phyloP scores from a whole-genome alignment of 352 stramenopile species.

The Phytophthora vignae region DNA sequence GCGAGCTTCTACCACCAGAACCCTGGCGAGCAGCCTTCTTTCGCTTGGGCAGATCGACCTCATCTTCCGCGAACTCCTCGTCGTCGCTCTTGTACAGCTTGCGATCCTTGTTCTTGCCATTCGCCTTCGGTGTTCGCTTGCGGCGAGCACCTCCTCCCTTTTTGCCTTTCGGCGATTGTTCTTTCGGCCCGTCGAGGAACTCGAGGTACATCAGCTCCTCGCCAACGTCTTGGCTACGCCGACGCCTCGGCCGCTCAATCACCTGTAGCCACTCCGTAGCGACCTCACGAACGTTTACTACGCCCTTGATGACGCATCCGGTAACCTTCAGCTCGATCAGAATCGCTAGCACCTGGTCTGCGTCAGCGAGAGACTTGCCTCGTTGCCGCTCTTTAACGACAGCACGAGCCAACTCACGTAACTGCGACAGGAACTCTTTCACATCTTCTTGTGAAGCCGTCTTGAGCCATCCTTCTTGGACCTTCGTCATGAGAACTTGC shows the following conservation, averaged over 20 bases:
- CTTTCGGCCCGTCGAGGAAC: slow-evolving; percentile 81
- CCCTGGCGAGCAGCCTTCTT: slow-evolving; percentile 50
- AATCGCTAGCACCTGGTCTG: slow-evolving; percentile 88
- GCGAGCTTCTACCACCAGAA: slow-evolving; percentile 34
- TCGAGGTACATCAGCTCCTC: slow-evolving; percentile 90
- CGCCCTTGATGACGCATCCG: slow-evolving; percentile 71
- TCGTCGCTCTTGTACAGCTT: slow-evolving; percentile 62
- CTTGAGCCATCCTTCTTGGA: slow-evolving; percentile 85
- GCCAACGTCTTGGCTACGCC: slow-evolving; percentile 84
- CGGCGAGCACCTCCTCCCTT: slow-evolving; percentile 42
- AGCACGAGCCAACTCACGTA: slow-evolving; percentile 79
- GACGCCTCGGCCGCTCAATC: slow-evolving; percentile 89
- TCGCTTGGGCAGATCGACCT: slow-evolving; percentile 36
- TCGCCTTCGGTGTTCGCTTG: slow-evolving; percentile 49
- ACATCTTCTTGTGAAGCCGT: slow-evolving; percentile 82
- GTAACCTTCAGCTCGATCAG: slow-evolving; percentile 91
- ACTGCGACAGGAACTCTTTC: slow-evolving; percentile 79
- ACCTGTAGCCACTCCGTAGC: slow-evolving; percentile 86
- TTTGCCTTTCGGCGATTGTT: slow-evolving; percentile 48
- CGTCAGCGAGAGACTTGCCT: slow-evolving; percentile 82
- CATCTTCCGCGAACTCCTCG: slow-evolving; percentile 58
- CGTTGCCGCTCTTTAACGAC: slow-evolving; percentile 89
- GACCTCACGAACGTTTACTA: slow-evolving; percentile 81
- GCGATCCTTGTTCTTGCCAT: slow-evolving; percentile 41
- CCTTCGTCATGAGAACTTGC: slow-evolving; percentile 88